Evolutionary conservation across 805 yeast species (phyloP).

Genomic region (Kodamaea jinghongensis): DNA sequence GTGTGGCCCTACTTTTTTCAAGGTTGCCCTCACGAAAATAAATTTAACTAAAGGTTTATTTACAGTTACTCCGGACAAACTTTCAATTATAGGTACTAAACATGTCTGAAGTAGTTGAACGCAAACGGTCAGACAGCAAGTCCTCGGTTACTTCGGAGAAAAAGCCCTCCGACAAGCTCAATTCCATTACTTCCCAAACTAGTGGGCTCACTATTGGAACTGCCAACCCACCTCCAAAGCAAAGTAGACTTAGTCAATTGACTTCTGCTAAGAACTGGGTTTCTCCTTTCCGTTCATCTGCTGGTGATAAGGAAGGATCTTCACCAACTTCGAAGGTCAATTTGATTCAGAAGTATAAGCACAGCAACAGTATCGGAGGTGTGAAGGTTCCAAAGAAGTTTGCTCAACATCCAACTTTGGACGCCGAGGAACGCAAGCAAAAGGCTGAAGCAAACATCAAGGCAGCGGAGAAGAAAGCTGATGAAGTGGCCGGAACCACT

Average conservation of each 20-base stretch:
- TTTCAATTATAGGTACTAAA: background rate
- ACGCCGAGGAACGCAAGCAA: constrained; percentile 19
- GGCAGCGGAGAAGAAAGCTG: constrained; percentile 9
- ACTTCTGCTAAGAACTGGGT: constrained; percentile 35
- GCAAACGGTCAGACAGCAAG: constrained; percentile 7
- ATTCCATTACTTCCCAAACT: background rate
- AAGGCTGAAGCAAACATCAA: constrained; percentile 10
- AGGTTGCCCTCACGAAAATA: constrained; percentile 7
- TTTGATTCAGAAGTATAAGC: constrained; percentile 34
- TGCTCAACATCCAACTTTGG: constrained; percentile 38
- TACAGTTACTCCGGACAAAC: background rate
- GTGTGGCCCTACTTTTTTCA: constrained; percentile 7
- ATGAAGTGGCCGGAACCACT: constrained; percentile 7
- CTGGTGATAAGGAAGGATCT: constrained; percentile 17
- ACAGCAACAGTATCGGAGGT: constrained; percentile 30
- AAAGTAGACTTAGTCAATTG: constrained; percentile 25
- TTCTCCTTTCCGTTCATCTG: constrained; percentile 38
- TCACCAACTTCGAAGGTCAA: constrained; percentile 23
- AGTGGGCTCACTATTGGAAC: background rate
- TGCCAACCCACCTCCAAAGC: constrained; percentile 1
- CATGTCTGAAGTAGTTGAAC: constrained; percentile 20
- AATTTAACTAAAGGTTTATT: constrained; percentile 5
- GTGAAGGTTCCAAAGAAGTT: constrained; percentile 41
- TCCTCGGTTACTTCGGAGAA: constrained; percentile 1
- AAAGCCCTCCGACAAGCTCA: background rate